Base-by-base conservation (phyloP, 2,329 filamentous ascomycete species). In the Penicillium sp. region DNA sequence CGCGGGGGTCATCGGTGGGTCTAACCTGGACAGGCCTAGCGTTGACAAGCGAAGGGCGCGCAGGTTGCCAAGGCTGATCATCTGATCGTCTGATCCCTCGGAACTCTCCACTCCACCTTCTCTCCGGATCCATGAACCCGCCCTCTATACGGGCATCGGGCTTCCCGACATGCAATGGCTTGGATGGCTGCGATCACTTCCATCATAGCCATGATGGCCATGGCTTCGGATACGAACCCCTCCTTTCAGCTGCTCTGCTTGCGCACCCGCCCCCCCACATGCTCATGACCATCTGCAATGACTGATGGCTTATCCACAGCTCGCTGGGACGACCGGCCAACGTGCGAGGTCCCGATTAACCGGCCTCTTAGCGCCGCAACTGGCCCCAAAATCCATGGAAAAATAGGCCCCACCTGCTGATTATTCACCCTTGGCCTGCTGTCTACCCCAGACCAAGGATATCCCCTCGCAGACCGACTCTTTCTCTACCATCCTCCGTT, bases 21-120 rank as follows among this genome's bases (percentile, higher is more conserved):
- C 37, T 55, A 17, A 8, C 66, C 60, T 3, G 15, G 57, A 50
- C 15, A 49, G 58, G 67, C 12, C 59, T 65, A 44, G 66, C 57
- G 59, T 52, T 69, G 67, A 63, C 66, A 64, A 57, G 50, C 49
- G 58, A 65, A 68, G 65, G 66, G 65, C 65, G 65, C 51, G 62
- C 55, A 55, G 42, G n/a, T n/a, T n/a, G n/a, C n/a, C n/a, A n/a
- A n/a, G n/a, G n/a, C n/a, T n/a, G n/a, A n/a, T n/a, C n/a, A n/a
- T n/a, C 37, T 54, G 51, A 8, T 46, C 29, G 46, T 41, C 50
- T 42, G 32, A 42, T 40, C 21, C 37, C 37, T 55, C 47, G 50
- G 21, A 42, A 37, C 47, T 33, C 47, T 46, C 41, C 48, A 50
- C 52, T 23, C 32, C n/a, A n/a, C 26, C n/a, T 13, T n/a, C 34